Evolutionary conservation across 2,329 filamentous ascomycete genomes (phyloP), one percentile per base, ranked within the genome.

Genomic region (Pezicula neosporulosa): DNA sequence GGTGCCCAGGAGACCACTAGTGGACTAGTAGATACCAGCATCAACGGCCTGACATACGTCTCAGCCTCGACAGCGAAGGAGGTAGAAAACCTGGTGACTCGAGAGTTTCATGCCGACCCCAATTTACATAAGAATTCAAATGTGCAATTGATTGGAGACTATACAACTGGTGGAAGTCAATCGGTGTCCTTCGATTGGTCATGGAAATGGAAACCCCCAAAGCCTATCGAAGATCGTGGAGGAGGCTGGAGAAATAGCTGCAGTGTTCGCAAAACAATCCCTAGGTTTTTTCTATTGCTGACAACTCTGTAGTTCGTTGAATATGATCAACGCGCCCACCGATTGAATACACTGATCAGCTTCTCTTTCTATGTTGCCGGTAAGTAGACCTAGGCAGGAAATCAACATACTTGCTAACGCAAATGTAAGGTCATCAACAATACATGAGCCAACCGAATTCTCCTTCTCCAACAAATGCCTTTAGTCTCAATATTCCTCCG

Each of bases 101-200:
- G 92, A 61, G 94, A 99, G 69, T 97, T 99, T 63, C 91, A 97
- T 61, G 91, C 93, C 59, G 91, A 99, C 65, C 94, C 94, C 1
- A 99, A 99, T 65, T 76, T 99, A 50, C 94, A 99, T 75, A 97
- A 96, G 68, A 97, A 97, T 66, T 81, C 91, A 49, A 97, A 97
- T 66, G 94, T 99, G 37, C 88, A 95, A 64, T 78, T 97, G 42
- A 86, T 99, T n/a, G 94, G 94, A 3, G 91, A 96, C 68, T 97
- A 88, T 66, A 80, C 82, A 3, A 99, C 94, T 0, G 84, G 80
- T 30, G 92, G 93, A n/a, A 89, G 77, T 63, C 76, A 87, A 6
- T 93, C 90, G 2, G 86, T 96, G 28, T 85, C 90, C 33, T 97
- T 97, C 66, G 87, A 93, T 58, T 99, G 93, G 91, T 86, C 87